Evolutionary conservation across 352 stramenopile genomes (phyloP), one percentile per base, ranked within the genome.

Genomic region (Pythium folliculosum): DNA sequence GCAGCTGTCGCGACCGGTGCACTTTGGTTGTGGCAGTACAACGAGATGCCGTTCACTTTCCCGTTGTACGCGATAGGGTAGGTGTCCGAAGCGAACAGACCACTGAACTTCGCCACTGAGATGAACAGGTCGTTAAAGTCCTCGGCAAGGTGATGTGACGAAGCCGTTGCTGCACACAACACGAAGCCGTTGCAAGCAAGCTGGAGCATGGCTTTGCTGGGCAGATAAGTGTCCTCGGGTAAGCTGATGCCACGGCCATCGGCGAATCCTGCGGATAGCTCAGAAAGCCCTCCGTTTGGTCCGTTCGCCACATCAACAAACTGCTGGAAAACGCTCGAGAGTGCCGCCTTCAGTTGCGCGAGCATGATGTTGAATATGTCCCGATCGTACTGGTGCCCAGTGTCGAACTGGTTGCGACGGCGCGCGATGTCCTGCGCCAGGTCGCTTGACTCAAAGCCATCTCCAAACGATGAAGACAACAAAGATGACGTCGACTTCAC

Each of bases 131-230:
- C 55, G 62, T 94, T 92, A 62, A 84, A 86, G 22, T 79, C 72
- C 16, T 90, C 82, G 0, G 71, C 3, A 19, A 90, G 63, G n/a
- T 63, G 69, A 52, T 91, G 73, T 43, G 86, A 71, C 21, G 79
- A 80, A 38, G 82, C 82, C 5, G 85, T 78, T 17, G 80, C 76
- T n/a, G 84, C 78, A 44, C 77, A 87, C 12, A 91, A 32, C 21
- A 94, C 82, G 21, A 94, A 82, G 3, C 83, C 86, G 48, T 94
- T 94, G 76, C 83, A 89, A 9, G 83, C 86, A 32, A 94, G 70
- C 47, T 91, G 82, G 2, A 94, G 75, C 43, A 87, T 86, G 25
- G 72, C 86, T 63, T 90, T 90, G 62, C 88, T 80, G 1, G 85
- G 85, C 13, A 90, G 62, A 59, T 94, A 92, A 1, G 60, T 80